Evolutionary conservation across 1,284 basidiomycete species (phyloP), one percentile per base, ranked within the genome.

Genomic region (Ustilago crameri): DNA sequence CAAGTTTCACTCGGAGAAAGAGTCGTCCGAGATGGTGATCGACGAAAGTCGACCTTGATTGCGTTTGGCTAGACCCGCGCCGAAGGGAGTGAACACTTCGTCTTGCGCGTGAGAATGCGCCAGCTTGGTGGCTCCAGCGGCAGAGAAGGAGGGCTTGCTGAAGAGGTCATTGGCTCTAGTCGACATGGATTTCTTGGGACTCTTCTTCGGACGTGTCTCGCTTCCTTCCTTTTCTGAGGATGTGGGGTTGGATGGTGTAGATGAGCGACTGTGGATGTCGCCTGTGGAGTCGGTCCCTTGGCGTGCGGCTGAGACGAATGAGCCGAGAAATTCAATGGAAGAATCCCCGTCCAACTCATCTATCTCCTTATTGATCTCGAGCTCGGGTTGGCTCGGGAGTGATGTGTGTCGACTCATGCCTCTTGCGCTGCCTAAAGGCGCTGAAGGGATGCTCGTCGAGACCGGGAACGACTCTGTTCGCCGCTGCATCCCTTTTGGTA

Each of bases 301-400:
- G 23, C 7, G 24, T 23, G 23, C 7, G 24, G 23, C 12, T 24
- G 56, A 34, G 18, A 48, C 40, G 14, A 55, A 27, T 1, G 49
- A 24, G 2, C 65, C 65, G n/a, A 68, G 47, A 17, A 70, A 70
- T 24, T 64, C 67, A 34, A 70, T 64, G 23, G 44, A 51, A 14
- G 63, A 66, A 37, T 66, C 63, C 18, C 38, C 26, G 12, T 55
- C 54, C 15, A 47, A 43, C 9, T 38, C 37, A 20, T 5, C 32
- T 38, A n/a, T 22, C 26, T 20, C 20, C 18, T 47, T n/a, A 22
- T 20, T 17, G 35, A 8, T 5, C 35, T 42, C 41, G 4, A 20
- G 38, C 18, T 42, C 48, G 17, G 37, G 5, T 9, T 18, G 38
- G n/a, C 4, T 14, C 5, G 58, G 51, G 14, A 55, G 24, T 1